Percentiles rank a stretch among this genome's conserved stretches.
phyloP scores from a whole-genome alignment of 2,329 filamentous ascomycete species.

The Fusarium sp. region DNA sequence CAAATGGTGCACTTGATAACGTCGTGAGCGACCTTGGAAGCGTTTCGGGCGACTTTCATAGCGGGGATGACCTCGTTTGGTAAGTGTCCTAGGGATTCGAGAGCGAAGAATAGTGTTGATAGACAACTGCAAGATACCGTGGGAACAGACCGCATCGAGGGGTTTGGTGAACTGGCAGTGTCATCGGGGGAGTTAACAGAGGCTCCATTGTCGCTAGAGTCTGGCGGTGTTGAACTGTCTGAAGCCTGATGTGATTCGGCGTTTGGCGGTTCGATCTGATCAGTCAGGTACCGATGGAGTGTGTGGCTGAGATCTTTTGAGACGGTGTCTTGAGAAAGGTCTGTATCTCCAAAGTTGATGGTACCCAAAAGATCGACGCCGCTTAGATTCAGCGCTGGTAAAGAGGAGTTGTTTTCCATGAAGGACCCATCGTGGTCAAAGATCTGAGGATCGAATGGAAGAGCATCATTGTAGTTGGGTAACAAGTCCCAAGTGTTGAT shows the following conservation, averaged over 20 bases:
- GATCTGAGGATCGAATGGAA: constrained; percentile 35
- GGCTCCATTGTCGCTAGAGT: constrained; percentile 43
- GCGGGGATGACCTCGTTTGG: constrained; percentile 59
- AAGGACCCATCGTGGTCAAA: constrained; percentile 22
- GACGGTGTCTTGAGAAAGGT: constrained; percentile 42
- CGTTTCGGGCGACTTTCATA: constrained; percentile 61
- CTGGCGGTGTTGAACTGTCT: constrained; percentile 36
- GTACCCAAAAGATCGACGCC: constrained; percentile 49
- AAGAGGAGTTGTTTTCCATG: constrained; percentile 2
- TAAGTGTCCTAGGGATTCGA: constrained; percentile 62
- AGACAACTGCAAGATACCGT: constrained; percentile 60
- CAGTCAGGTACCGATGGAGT: constrained; percentile 44
- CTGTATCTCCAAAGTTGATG: constrained; percentile 51
- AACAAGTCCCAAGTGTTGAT: constrained; percentile 55
- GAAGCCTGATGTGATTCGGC: constrained; percentile 24
- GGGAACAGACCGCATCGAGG: constrained; percentile 44
- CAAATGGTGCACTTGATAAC: constrained; percentile 65
- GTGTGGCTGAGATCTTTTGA: constrained; percentile 49
- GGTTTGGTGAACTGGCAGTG: constrained; percentile 1
- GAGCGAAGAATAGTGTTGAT: constrained; percentile 61
- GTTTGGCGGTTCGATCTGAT: constrained; percentile 35
- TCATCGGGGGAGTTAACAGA: constrained; percentile 35
- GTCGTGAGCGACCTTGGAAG: constrained; percentile 62
- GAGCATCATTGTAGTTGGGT: constrained; percentile 41
- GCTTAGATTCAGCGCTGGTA: constrained; percentile 36